Evolutionary conservation across 2,329 filamentous ascomycete species (phyloP).

Genomic region (Venturia nashicola): DNA sequence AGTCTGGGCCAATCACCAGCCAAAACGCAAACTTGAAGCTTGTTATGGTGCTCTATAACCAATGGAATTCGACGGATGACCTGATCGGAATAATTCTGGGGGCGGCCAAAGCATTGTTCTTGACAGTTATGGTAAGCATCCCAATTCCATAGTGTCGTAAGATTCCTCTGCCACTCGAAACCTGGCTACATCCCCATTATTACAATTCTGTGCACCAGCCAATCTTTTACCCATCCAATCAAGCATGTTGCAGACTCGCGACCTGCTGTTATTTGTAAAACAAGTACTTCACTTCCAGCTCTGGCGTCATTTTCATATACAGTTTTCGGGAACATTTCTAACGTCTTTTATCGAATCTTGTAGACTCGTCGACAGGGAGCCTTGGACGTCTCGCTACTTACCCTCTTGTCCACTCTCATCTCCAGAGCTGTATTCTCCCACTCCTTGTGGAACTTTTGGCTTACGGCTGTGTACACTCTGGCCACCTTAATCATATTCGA

Average conservation of each 20-base stretch:
- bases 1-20: constrained; percentile 3
- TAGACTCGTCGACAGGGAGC: constrained; percentile 6
- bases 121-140: constrained; percentile 4
- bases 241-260: not conserved
- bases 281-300: not conserved
- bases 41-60: not conserved
- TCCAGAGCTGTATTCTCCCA: not conserved
- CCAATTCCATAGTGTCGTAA: not conserved
- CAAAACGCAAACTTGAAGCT: not conserved
- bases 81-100: constrained; percentile 3
- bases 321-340: not conserved
- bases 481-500: constrained; percentile 19
- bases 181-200: not conserved
- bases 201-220: not conserved
- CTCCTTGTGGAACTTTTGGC: constrained; percentile 7
- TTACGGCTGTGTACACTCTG: constrained; percentile 14
- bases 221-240: not conserved
- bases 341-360: not conserved
- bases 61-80: constrained; percentile 7
- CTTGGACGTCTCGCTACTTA: constrained; percentile 2
- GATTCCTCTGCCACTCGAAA: not conserved
- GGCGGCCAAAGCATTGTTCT: not conserved
- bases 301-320: not conserved
- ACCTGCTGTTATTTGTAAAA: not conserved
- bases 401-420: not conserved